Evolutionary conservation across 352 stramenopile species (phyloP).

Genomic region (Phytophthora capsici): DNA sequence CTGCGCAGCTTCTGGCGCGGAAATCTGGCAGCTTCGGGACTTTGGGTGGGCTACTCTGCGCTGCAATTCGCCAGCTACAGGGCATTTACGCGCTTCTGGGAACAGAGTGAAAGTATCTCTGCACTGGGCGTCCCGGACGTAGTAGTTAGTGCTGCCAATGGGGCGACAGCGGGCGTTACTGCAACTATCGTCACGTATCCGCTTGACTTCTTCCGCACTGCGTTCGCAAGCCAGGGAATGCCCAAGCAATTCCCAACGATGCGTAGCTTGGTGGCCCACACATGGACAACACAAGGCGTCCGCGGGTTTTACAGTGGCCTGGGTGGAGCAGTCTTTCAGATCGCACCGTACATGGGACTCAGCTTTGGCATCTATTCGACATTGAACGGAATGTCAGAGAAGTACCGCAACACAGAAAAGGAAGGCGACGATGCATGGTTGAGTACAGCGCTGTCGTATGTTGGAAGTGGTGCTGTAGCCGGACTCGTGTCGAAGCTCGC

Average conservation of each 20-base stretch:
- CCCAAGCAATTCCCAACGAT: conserved; percentile 86
- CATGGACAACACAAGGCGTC: conserved; percentile 73
- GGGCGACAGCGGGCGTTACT: conserved; percentile 85
- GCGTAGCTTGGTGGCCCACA: conserved; percentile 70
- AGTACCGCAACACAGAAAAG: conserved; percentile 23
- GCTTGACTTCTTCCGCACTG: conserved; percentile 94
- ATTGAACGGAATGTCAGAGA: conserved; percentile 48
- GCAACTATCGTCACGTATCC: conserved; percentile 94
- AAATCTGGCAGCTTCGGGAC: conserved; percentile 74
- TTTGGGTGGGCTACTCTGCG: conserved; percentile 86
- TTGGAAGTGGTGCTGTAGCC: conserved; percentile 86
- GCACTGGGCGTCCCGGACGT: conserved; percentile 1
- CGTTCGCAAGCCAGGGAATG: conserved; percentile 92
- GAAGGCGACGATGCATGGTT: conserved; percentile 18
- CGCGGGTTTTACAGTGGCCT: conserved; percentile 92
- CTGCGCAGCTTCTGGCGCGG: conserved; percentile 84
- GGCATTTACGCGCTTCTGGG: conserved; percentile 51
- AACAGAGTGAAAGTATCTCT: conserved; percentile 19
- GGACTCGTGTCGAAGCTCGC: conserved; percentile 92
- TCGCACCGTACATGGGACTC: conserved; percentile 96
- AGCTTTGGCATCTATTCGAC: conserved; percentile 94
- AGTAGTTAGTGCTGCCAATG: conserved; percentile 75
- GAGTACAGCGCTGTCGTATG: conserved; percentile 54
- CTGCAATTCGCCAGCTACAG: conserved; percentile 80
- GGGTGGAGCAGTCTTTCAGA: conserved; percentile 88